Base-by-base conservation (phyloP, 176 grass and related monocot species). In the Cocos nucifera region DNA sequence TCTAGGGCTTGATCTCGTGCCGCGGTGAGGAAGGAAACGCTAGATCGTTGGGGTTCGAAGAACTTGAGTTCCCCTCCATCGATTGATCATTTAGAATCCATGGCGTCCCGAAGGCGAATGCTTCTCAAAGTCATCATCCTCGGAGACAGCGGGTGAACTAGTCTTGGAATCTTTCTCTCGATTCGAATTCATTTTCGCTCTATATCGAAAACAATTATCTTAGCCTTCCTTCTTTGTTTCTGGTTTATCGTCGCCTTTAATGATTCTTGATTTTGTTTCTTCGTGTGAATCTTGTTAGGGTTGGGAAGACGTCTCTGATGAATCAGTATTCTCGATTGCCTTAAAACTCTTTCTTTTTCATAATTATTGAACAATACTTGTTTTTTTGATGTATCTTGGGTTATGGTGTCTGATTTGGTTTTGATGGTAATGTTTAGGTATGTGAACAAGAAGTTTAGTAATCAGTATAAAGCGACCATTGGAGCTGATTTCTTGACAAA, bases 71-170 rank as follows among this genome's bases (percentile, higher is more conserved):
- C 10, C 3, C 25, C 56, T 23, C 2, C 8, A 1, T 24, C 56
- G 20, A 58, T 19, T 58, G 22, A 12, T 58, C 19, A 6, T 5
- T 23, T n/a, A 15, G 15, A 25, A 22, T 65, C 48, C 44, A 65
- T 65, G 62, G 49, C 62, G 21, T 65, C 62, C 62, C 48, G 62
- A 3, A 14, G 62, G 22, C 62, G 22, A 16, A 52, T 65, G 9
- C 62, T 65, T 51, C 62, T 65, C 48, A 65, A 65, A 4, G 48
- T 65, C 16, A 65, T 52, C 62, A 65, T 65, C 62, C 49, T 65
- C 21, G 62, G 62, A 22, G 62, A 65, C 62, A 65, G 49, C 49
- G 62, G 62, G 62, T 52, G 62, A 65, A 35, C 6, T 65, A 1
- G n/a, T 22, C 35, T 44, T 44, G 35, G 10, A 44, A 12, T 44